phyloP scores from a whole-genome alignment of 2,329 filamentous ascomycete species.

The Stemphylium beticola region DNA sequence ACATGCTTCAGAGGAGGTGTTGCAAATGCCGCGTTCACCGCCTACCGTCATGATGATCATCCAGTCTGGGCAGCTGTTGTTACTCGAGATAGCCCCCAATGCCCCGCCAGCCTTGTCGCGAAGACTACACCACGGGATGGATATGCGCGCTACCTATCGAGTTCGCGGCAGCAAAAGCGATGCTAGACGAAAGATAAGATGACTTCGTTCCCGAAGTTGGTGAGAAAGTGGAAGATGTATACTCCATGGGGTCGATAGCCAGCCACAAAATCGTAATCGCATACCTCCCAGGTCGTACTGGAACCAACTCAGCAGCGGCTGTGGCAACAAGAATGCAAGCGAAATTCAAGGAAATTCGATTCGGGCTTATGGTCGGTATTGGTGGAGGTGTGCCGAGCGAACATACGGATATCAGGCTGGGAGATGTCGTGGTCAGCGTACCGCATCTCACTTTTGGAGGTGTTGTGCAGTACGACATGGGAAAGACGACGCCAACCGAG shows the following conservation, averaged over 20 bases:
- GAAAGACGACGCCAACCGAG: slow-evolving; percentile 19
- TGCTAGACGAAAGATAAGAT: slow-evolving; percentile 21
- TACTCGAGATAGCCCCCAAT: neutral
- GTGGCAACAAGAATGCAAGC: slow-evolving; percentile 39
- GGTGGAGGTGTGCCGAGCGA: slow-evolving; percentile 41
- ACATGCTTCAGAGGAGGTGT: too few relatives aligned
- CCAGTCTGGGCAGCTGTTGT: too few relatives aligned
- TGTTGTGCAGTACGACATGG: slow-evolving; percentile 35
- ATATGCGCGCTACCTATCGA: slow-evolving; percentile 21
- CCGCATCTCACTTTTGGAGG: slow-evolving; percentile 10
- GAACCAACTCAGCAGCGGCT: slow-evolving; percentile 42
- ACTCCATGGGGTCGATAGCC: slow-evolving; percentile 33
- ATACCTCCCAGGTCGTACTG: slow-evolving; percentile 34
- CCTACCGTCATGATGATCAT: too few relatives aligned
- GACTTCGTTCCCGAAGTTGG: slow-evolving; percentile 26
- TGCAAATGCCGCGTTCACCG: too few relatives aligned
- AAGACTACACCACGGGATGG: slow-evolving; percentile 24
- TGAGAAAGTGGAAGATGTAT: slow-evolving; percentile 31
- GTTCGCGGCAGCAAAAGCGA: slow-evolving; percentile 14
- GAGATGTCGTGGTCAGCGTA: slow-evolving; percentile 34
- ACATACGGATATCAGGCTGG: slow-evolving; percentile 29
- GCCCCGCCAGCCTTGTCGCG: slow-evolving; percentile 9
- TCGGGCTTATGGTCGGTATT: slow-evolving; percentile 55
- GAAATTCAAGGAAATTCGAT: slow-evolving; percentile 42
- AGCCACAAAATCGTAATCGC: slow-evolving; percentile 42